phyloP scores from a whole-genome alignment of 192 early-diverging fungal species.

The Umbelopsis ramanniana region DNA sequence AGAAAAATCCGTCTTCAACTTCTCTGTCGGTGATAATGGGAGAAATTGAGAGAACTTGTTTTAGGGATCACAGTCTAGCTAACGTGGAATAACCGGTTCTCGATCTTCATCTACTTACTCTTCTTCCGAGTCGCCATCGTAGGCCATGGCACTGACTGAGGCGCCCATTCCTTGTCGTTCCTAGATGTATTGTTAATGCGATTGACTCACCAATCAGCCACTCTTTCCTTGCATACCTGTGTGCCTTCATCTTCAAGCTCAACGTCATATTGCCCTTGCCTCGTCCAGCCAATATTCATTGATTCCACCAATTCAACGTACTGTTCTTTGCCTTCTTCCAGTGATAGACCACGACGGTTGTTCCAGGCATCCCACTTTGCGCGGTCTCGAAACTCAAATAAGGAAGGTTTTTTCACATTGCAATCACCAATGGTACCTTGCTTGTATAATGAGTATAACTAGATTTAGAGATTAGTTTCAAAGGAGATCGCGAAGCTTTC shows the following conservation, averaged over 20 bases:
- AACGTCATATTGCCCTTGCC: slow-evolving; percentile 32
- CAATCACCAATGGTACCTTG: slow-evolving; percentile 52
- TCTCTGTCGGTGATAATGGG: not conserved
- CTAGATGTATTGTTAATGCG: not conserved
- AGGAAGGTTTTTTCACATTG: slow-evolving; percentile 37
- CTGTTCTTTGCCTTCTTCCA: slow-evolving; percentile 36
- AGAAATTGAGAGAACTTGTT: not conserved
- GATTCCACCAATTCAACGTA: slow-evolving; percentile 34
- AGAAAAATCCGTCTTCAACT: slow-evolving; percentile 24
- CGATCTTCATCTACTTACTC: not conserved
- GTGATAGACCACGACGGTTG: slow-evolving; percentile 46
- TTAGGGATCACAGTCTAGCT: too few species aligned
- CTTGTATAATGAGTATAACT: slow-evolving; percentile 58
- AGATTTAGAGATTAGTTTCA: not conserved
- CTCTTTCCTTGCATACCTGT: not conserved
- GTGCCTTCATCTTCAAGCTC: not conserved
- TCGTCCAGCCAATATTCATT: slow-evolving; percentile 37
- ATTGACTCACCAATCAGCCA: not conserved
- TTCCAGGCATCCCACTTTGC: slow-evolving; percentile 56
- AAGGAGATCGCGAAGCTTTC: not conserved
- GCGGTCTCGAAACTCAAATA: slow-evolving; percentile 49
- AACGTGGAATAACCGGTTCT: too few species aligned
- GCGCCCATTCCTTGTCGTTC: not conserved
- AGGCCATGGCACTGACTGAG: slow-evolving; percentile 47
- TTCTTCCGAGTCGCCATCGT: slow-evolving; percentile 29